A percentile compares a stretch with the other conserved stretches of the same genome.
These are phyloP conservation scores for Trametes meyenii DNA, from an alignment of 768 basidiomycete genomes.

Conservation along the genomic window DNA sequence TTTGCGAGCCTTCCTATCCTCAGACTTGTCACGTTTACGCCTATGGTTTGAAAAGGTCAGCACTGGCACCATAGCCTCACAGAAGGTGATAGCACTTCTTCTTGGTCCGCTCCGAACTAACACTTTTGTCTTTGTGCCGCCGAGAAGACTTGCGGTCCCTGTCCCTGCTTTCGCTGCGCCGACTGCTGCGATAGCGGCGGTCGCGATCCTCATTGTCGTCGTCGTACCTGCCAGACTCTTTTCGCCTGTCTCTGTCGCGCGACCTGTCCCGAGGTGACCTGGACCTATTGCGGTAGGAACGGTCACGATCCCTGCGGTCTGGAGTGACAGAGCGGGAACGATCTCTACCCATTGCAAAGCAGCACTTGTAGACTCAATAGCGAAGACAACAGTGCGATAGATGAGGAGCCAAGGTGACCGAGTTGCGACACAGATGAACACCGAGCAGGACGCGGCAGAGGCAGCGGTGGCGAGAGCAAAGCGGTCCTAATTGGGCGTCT, in stretches of 20 bases:
- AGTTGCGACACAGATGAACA: no score
- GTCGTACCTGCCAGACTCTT: conserved; percentile 22
- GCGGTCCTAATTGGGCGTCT: background rate
- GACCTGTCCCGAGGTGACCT: conserved; percentile 24
- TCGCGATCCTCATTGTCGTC: conserved; percentile 29
- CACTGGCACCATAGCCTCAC: no score
- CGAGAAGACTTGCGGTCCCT: conserved; percentile 30
- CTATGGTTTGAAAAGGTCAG: conserved; percentile 38
- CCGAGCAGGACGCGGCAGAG: background rate
- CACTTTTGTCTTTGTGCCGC: conserved; percentile 31
- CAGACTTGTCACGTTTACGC: conserved; percentile 85
- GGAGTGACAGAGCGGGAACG: conserved; percentile 56
- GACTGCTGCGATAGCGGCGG: conserved; percentile 30
- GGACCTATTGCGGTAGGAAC: conserved; percentile 33
- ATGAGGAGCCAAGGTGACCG: background rate
- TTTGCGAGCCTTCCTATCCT: conserved; percentile 82
- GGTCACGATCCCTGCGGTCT: conserved; percentile 34
- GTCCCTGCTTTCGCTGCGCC: conserved; percentile 39
- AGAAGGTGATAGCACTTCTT: conserved; percentile 47
- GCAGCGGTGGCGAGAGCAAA: conserved; percentile 5
- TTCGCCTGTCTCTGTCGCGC: conserved; percentile 31
- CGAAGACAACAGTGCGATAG: background rate
- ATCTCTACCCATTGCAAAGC: conserved; percentile 46
- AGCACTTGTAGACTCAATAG: background rate
- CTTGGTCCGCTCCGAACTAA: conserved; percentile 43